Base-by-base conservation (phyloP, 345 rosid genomes). In the Streptanthus diversifolius region DNA sequence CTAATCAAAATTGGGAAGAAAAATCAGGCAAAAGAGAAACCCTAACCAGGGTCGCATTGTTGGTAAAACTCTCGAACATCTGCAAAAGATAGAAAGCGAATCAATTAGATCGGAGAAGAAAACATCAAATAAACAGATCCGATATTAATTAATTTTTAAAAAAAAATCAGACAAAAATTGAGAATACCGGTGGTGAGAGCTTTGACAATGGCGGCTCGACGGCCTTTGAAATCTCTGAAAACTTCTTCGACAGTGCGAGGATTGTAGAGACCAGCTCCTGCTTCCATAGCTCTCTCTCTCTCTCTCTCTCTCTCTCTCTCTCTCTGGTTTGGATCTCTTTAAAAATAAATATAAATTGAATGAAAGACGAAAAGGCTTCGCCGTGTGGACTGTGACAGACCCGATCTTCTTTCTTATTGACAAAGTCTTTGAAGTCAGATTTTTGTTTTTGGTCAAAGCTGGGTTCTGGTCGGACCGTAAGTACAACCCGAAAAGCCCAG, bases 41-140 rank as follows among this genome's bases (percentile, higher is more conserved):
- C 80, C 92, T 81, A 78, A 90, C 97, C 95, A 69, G 97, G 97
- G 79, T 90, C 92, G 60, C 93, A 87, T 85, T 87, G 90, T 36
- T 85, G 88, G 61, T 81, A 86, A 48, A 90, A 90, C 10, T 88
- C 88, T 49, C 70, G 81, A 27, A 83, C 97, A 72, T 90, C 97
- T 90, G 90, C 78, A 77, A 65, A 33, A 17, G 0, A 3, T 25
- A 7, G 10, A 4, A 14, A 15, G 3, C n/a, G 25, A 56, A 66
- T 47, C 25, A 8, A 51, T 57, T 30, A 66, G 78, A 66, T 74
- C 78, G 67, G 72, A 39, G 72, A 74, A 36, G 19, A 47, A 14
- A 47, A 11, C 65, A 73, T 73, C 45, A 51, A 5, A 7, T 32
- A n/a, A 39, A 41, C n/a, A 35, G 40, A 74, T 11, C 29, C 21